Evolutionary conservation across 495 filamentous ascomycete genomes (phyloP), one percentile per base, ranked within the genome.

Genomic region (Neurospora sp.): DNA sequence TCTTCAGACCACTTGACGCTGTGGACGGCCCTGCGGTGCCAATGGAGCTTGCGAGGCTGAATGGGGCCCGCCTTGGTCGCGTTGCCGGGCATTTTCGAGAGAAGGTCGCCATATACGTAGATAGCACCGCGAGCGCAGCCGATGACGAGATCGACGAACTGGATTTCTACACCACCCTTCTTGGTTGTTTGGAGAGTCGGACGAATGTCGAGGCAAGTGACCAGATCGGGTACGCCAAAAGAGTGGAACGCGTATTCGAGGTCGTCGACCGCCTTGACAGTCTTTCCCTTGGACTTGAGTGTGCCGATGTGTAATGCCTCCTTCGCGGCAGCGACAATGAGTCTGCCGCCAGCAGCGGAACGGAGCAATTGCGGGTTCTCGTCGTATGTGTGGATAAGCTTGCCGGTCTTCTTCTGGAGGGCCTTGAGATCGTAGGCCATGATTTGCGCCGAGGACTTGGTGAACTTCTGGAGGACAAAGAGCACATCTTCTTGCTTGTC

Each of bases 1-100:
- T 98, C 95, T 76, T 82, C 85, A 31, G 95, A 96, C 91, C 92
- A 98, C 78, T 94, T 94, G 48, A 97, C 85, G 10, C 91, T 86
- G 76, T 88, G 88, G 4, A 97, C 94, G 37, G 89, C 87, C 71
- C 90, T 89, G 76, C 96, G 88, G 81, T 99, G 96, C 96, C 96
- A 99, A 78, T 98, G 96, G 37, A 95, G 82, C 76, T 88, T 90
- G 78, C 79, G 81, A n/a, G 84, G 82, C 70, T 85, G 85, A 31
- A 85, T 77, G 11, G 73, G 37, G 38, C 77, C 80, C 61, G 84
- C 81, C 38, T 80, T 83, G 38, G 69, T 76, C 8, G 73, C 74
- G 9, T 79, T 74, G 9, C 70, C 40, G 8, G 73, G 78, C 6
- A 96, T 77, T 68, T 88, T 87, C 22, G 85, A 82, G 8, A 93